Conservation (phyloP, 805 yeast genomes). For the Candida berthetii region DNA sequence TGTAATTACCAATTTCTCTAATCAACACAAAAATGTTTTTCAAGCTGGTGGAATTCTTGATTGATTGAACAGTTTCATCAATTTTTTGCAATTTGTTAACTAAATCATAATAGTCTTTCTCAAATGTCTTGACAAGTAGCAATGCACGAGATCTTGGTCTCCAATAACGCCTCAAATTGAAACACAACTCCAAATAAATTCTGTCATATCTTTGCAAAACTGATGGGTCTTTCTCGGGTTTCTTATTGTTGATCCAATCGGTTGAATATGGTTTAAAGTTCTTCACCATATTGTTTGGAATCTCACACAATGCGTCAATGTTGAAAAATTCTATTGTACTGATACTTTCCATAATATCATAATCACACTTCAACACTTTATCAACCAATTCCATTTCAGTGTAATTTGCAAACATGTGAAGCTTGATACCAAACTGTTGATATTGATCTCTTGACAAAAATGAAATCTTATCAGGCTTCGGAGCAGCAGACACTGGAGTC, state of each 20-base stretch:
- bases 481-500: slow-evolving; percentile 38
- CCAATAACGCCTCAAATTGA: slow-evolving; percentile 88
- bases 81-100: slow-evolving; percentile 58
- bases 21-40: slow-evolving; percentile 76
- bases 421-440: slow-evolving; percentile 91
- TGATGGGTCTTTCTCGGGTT: slow-evolving; percentile 60
- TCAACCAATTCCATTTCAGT: slow-evolving; percentile 60
- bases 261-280: slow-evolving; percentile 77
- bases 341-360: slow-evolving; percentile 57
- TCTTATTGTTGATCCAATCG: slow-evolving; percentile 40
- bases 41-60: slow-evolving; percentile 62
- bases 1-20: slow-evolving; percentile 88
- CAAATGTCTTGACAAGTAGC: slow-evolving; percentile 59
- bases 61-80: slow-evolving; percentile 66
- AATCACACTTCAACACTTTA: slow-evolving; percentile 73
- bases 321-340: slow-evolving; percentile 83
- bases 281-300: slow-evolving; percentile 63
- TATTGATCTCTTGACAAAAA: slow-evolving; percentile 80
- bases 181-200: slow-evolving; percentile 74
- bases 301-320: slow-evolving; percentile 68
- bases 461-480: slow-evolving; percentile 49
- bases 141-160: slow-evolving; percentile 83
- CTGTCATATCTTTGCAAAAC: slow-evolving; percentile 87
- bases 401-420: slow-evolving; percentile 65
- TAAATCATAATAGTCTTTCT: slow-evolving; percentile 73